Percentiles rank a stretch among this genome's conserved stretches.
phyloP scores from a whole-genome alignment of 73 alveolate species.

The Uronychia setigera region DNA sequence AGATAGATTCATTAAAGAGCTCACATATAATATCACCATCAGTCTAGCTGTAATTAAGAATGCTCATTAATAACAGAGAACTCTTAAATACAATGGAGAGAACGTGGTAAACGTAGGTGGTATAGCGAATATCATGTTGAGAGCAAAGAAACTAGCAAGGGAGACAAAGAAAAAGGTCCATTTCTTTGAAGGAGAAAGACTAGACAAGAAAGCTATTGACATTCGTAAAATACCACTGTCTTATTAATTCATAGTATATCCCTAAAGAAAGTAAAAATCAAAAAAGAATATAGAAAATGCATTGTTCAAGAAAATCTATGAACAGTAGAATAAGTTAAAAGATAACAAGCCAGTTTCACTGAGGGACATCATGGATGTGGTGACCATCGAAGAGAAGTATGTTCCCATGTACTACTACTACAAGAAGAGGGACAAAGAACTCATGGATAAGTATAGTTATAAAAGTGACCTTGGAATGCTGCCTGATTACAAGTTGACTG shows the following conservation, averaged over 20 bases:
- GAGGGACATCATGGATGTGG: neutral
- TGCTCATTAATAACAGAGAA: neutral
- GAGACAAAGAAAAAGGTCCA: neutral
- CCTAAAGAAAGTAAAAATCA: neutral
- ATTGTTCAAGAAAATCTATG: neutral
- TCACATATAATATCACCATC: neutral
- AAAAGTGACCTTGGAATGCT: neutral
- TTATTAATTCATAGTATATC: neutral
- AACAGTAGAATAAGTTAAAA: neutral
- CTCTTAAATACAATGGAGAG: neutral
- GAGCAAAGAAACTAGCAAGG: neutral
- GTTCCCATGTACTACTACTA: neutral
- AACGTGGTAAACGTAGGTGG: neutral
- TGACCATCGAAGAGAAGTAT: neutral
- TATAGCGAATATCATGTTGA: neutral
- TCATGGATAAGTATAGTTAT: neutral
- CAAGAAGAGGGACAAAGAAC: neutral
- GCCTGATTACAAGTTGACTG: neutral
- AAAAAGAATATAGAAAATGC: neutral
- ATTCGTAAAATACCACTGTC: neutral
- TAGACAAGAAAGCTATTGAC: neutral
- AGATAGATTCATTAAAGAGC: neutral
- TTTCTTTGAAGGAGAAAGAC: neutral
- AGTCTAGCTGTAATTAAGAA: neutral
- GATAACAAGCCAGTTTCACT: neutral